A percentile compares a stretch with the other conserved stretches of the same genome.
Conservation (phyloP, 2,329 filamentous ascomycete genomes). For the Talaromyces albobiverticillius region DNA sequence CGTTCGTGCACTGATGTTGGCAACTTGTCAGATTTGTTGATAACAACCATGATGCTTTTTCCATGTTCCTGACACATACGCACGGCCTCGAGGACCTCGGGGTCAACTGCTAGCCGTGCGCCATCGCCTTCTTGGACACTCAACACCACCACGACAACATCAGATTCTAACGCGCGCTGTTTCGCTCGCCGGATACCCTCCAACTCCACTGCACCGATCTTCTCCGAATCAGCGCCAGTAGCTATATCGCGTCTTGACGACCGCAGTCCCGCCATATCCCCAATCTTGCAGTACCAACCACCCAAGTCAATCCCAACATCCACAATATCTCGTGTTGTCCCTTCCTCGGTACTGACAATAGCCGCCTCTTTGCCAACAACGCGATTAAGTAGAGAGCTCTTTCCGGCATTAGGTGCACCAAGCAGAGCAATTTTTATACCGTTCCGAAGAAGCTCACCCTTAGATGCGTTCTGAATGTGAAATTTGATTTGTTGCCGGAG, state of each 20-base stretch:
- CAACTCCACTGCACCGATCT: slow-evolving; percentile 72
- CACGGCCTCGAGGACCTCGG: slow-evolving; percentile 56
- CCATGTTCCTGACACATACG: slow-evolving; percentile 48
- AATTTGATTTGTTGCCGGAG: slow-evolving; percentile 63
- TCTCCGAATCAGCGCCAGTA: slow-evolving; percentile 14
- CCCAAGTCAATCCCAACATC: slow-evolving; percentile 86
- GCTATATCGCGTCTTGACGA: slow-evolving; percentile 30
- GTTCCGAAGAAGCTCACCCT: slow-evolving; percentile 77
- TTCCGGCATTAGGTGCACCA: slow-evolving; percentile 90
- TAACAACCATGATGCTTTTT: slow-evolving; percentile 55
- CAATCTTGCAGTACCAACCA: slow-evolving; percentile 89
- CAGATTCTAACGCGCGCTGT: slow-evolving; percentile 74
- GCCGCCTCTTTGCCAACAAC: slow-evolving; percentile 90
- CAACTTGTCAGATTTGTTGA: slow-evolving; percentile 61
- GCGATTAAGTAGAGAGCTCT: slow-evolving; percentile 88
- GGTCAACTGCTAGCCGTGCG: slow-evolving; percentile 46
- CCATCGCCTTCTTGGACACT: slow-evolving; percentile 59
- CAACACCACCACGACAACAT: slow-evolving; percentile 78
- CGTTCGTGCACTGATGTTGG: slow-evolving; percentile 16
- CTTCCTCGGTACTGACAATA: slow-evolving; percentile 89
- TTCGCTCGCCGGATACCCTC: slow-evolving; percentile 89
- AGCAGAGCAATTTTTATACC: slow-evolving; percentile 85
- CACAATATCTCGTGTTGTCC: slow-evolving; percentile 90
- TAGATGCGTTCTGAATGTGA: slow-evolving; percentile 73
- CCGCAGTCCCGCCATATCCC: slow-evolving; percentile 88